Conservation (phyloP, 495 filamentous ascomycete species). For the Podospora pseudoanserina region DNA sequence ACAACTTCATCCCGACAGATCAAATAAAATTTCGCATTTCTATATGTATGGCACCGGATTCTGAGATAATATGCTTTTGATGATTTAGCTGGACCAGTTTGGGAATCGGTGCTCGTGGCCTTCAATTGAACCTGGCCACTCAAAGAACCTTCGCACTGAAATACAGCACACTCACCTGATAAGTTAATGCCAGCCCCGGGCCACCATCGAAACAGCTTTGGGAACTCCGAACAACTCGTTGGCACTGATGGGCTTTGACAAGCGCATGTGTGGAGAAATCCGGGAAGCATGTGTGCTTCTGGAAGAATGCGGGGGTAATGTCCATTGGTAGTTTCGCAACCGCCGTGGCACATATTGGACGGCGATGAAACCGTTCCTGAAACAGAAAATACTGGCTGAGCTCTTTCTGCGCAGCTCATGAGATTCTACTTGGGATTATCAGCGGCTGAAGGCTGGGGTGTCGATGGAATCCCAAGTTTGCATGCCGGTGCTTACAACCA, state of each 20-base stretch:
- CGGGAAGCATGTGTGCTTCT: background rate
- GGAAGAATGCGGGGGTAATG: constrained; percentile 13
- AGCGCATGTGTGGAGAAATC: background rate
- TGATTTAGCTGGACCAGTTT: no score
- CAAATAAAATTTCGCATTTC: no score
- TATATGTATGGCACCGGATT: no score
- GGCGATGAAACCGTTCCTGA: constrained; percentile 35
- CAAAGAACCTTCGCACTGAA: background rate
- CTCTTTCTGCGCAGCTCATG: background rate
- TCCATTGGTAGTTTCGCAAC: background rate
- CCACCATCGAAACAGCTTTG: background rate
- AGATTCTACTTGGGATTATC: background rate
- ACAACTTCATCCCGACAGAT: no score
- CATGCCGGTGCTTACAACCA: background rate
- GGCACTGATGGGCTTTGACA: background rate
- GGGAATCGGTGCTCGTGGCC: no score
- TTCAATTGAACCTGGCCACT: no score
- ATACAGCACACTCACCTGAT: background rate
- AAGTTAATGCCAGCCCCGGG: background rate
- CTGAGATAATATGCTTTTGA: no score
- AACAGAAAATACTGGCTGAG: constrained; percentile 13
- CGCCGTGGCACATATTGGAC: constrained; percentile 12
- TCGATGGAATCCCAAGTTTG: background rate
- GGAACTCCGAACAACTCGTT: background rate
- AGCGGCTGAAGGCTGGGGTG: background rate